Conservation (phyloP, 148 eudicot genomes). For the Nyssa sinensis region DNA sequence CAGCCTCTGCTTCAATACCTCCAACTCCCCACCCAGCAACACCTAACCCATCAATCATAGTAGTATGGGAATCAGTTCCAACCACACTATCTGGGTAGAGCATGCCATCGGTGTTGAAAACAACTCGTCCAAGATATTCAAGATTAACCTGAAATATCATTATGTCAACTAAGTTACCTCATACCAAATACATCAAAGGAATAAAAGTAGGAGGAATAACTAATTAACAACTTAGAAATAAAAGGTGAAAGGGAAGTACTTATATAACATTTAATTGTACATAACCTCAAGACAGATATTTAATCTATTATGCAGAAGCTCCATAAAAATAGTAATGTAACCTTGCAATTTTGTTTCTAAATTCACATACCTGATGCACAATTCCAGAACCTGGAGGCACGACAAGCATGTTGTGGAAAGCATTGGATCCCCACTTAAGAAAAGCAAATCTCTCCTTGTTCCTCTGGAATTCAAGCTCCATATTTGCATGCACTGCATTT, state of each 20-base stretch:
- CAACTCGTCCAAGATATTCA: constrained; percentile 97
- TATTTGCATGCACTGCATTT: constrained; percentile 62
- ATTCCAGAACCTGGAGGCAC: constrained; percentile 78
- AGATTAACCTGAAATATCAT: constrained; percentile 73
- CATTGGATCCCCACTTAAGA: constrained; percentile 66
- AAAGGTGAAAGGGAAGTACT: background rate
- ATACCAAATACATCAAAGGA: background rate
- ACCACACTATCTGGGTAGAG: constrained; percentile 98
- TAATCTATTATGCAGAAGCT: too few species aligned
- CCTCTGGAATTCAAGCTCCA: constrained; percentile 67
- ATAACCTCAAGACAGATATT: background rate
- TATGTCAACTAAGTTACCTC: background rate
- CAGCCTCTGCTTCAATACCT: constrained; percentile 98
- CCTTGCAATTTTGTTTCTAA: background rate
- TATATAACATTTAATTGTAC: background rate
- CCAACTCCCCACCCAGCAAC: constrained; percentile 99
- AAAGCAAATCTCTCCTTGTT: constrained; percentile 69
- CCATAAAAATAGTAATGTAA: too few species aligned
- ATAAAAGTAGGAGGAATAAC: too few species aligned
- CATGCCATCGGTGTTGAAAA: constrained; percentile 79
- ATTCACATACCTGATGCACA: constrained; percentile 55
- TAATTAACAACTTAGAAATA: background rate
- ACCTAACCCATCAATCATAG: constrained; percentile 97
- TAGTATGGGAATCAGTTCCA: constrained; percentile 98
- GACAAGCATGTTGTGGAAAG: constrained; percentile 66